Evolutionary conservation across 2,329 filamentous ascomycete species (phyloP).

Genomic region (Niveomyces coronatus): DNA sequence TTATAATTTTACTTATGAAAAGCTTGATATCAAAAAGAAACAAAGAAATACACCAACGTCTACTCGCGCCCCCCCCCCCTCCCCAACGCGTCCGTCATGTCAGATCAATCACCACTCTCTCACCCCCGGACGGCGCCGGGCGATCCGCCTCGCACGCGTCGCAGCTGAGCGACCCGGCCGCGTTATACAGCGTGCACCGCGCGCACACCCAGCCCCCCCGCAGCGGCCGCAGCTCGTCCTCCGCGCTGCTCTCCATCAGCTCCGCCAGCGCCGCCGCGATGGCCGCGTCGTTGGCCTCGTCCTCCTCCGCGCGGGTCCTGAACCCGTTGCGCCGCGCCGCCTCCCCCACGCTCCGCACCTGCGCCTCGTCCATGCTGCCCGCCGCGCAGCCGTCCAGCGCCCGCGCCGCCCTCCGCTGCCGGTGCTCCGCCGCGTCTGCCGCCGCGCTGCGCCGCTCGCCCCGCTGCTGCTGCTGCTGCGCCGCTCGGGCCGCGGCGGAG

Average conservation of each 20-base stretch:
- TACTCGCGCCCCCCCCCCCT: no score
- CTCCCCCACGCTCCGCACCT: constrained; percentile 54
- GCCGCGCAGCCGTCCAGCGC: constrained; percentile 67
- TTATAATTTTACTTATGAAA: no score
- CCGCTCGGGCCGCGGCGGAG: no score
- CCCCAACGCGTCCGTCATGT: constrained; percentile 20
- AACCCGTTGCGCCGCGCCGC: constrained; percentile 62
- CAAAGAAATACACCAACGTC: no score
- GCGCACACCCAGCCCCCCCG: constrained; percentile 46
- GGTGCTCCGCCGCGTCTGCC: constrained; percentile 39
- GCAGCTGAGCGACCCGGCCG: constrained; percentile 38
- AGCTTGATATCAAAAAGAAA: no score
- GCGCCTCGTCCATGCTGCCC: constrained; percentile 53
- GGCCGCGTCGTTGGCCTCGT: constrained; percentile 78
- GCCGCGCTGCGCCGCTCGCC: constrained; percentile 5
- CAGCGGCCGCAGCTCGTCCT: neutral
- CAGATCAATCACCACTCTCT: constrained; percentile 21
- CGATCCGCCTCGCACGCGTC: constrained; percentile 38
- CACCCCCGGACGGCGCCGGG: no score
- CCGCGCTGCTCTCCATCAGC: constrained; percentile 52
- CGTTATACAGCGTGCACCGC: constrained; percentile 48
- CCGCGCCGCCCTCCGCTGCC: no score
- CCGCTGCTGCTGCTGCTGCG: neutral
- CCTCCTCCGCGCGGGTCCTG: constrained; percentile 74
- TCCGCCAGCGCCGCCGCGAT: constrained; percentile 82